A percentile compares a stretch with the other conserved stretches of the same genome.
These are phyloP conservation scores for Epichloe festucae DNA, from an alignment of 2,329 filamentous ascomycete species.

Conservation along the genomic window DNA sequence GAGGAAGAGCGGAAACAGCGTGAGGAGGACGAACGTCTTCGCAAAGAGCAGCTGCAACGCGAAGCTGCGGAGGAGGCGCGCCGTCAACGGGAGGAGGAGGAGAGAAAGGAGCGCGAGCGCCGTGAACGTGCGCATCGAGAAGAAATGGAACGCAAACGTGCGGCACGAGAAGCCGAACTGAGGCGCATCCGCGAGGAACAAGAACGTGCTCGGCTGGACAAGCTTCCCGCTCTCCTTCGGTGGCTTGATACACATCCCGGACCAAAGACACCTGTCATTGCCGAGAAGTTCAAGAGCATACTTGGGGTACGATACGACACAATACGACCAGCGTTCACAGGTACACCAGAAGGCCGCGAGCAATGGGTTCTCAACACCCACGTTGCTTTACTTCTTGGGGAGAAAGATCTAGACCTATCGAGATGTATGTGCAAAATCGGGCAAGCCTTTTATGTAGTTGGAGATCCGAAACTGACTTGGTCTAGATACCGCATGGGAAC, in stretches of 20 bases:
- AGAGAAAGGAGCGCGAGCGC: conserved; percentile 37
- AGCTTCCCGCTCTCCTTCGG: conserved; percentile 44
- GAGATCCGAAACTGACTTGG: neutral
- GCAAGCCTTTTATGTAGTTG: neutral
- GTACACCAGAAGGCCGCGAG: conserved; percentile 44
- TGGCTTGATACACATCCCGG: conserved; percentile 44
- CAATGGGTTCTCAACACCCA: conserved; percentile 55
- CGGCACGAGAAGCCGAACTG: conserved; percentile 38
- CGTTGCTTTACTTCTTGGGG: conserved; percentile 48
- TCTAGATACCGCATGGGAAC: conserved; percentile 46
- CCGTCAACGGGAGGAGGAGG: conserved; percentile 37
- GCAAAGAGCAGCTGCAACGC: conserved; percentile 30
- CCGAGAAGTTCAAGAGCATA: conserved; percentile 41
- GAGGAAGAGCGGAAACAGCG: conserved; percentile 25
- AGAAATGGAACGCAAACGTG: conserved; percentile 34
- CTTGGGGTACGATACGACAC: conserved; percentile 53
- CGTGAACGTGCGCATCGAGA: conserved; percentile 29
- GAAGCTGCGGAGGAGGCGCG: conserved; percentile 37
- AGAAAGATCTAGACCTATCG: conserved; percentile 48
- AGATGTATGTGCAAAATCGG: conserved; percentile 31
- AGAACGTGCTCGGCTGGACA: conserved; percentile 40
- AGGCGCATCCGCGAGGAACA: conserved; percentile 39
- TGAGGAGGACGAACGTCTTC: conserved; percentile 33
- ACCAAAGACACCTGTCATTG: conserved; percentile 36
- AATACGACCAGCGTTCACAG: conserved; percentile 39